Percentiles rank a stretch among this genome's conserved stretches.
phyloP scores from a whole-genome alignment of 2,329 filamentous ascomycete species.

The Calonectria honghensis region DNA sequence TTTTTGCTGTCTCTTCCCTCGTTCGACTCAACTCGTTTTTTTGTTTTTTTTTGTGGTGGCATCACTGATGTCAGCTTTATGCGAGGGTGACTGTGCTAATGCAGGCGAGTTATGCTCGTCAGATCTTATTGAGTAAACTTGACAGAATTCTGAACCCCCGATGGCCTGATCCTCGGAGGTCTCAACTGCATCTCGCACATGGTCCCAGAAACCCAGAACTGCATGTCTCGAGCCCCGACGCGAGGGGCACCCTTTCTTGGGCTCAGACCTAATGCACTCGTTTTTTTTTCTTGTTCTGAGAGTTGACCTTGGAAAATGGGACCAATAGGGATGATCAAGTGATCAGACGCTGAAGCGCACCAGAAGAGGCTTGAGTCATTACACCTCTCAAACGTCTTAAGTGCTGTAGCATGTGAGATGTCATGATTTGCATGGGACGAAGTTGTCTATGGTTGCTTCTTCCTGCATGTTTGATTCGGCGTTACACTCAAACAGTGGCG shows the following conservation, averaged over 20 bases:
- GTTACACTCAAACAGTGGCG: conserved; percentile 9
- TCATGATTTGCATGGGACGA: conserved; percentile 32
- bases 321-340: conserved; percentile 41
- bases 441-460: conserved; percentile 19
- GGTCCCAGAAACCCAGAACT: conserved; percentile 34
- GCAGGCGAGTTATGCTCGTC: conserved; percentile 42
- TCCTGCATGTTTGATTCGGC: conserved; percentile 25
- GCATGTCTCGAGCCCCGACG: conserved; percentile 36
- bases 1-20: conserved; percentile 40
- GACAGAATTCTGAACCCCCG: conserved; percentile 37
- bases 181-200: conserved; percentile 41
- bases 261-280: conserved; percentile 46
- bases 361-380: conserved; percentile 41
- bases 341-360: conserved; percentile 39
- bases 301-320: conserved; percentile 32
- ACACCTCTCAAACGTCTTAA: conserved; percentile 38
- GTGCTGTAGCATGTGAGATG: conserved; percentile 13
- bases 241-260: conserved; percentile 41
- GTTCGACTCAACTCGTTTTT: conserved; percentile 26
- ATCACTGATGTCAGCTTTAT: conserved; percentile 46
- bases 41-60: conserved; percentile 43
- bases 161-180: conserved; percentile 39
- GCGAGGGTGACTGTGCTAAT: conserved; percentile 44
- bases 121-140: conserved; percentile 36
- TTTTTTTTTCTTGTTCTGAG: conserved; percentile 25